Base-by-base conservation (phyloP, 1,139 yeast genomes). In the Hanseniaspora sp. region DNA sequence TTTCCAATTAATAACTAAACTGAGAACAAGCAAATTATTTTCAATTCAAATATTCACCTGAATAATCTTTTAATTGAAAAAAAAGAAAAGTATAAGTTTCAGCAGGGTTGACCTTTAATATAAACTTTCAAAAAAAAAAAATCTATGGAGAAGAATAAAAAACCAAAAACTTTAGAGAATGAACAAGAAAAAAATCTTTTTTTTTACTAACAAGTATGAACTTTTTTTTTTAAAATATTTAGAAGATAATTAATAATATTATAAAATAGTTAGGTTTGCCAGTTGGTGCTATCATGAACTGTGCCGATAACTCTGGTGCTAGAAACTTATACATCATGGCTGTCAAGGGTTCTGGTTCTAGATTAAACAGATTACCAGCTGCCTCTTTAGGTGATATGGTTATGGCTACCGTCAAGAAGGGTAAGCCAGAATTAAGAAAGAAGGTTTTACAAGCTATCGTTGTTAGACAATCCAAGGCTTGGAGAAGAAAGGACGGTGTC, bases 341-440 rank as follows among this genome's bases (percentile, higher is more conserved):
- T 79, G 99, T 94, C 74, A 92, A 90, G 82, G 98, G 98, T 71
- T 76, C 80, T 74, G 98, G 98, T 83, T 97, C 98, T 69, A 90
- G 97, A 83, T 86, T 94, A 76, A 94, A 92, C 92, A 92, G 98
- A 84, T 85, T 94, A 71, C 99, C 99, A 76, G 98, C 98, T 71
- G 98, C 98, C 68, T 90, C 97, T 70, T 95, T 94, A 69, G 99
- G 99, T 82, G 99, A 92, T 78, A 92, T 92, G 98, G 97, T 92
- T 73, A 90, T 92, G 95, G 98, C 98, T 71, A 94, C 99, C 70
- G 99, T 94, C 75, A 94, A 92, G 86, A 94, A 94, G 83, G 99
- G 99, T 86, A 94, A 94, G 90, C 99, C 99, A 75, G 99, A 94
- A 79, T 88, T 94, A 77, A 90, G 99, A 85, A 94, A 94, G 96